Percentiles rank a stretch among this genome's conserved stretches.
These are phyloP conservation scores for Lactarius indigo DNA, from an alignment of 768 basidiomycete genomes.

Conservation along the genomic window DNA sequence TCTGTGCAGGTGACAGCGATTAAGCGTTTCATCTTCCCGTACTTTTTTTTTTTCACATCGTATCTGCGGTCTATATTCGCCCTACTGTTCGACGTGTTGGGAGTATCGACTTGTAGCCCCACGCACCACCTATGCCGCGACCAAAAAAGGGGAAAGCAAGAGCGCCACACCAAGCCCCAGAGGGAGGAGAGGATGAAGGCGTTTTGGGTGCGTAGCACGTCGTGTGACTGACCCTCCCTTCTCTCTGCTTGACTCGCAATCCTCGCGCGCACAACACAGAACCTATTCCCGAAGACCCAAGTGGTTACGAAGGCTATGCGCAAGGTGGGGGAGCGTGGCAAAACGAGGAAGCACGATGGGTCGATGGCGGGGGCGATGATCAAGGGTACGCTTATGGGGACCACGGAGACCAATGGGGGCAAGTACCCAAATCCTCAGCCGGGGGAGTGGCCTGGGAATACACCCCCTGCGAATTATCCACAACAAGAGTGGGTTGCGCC, in stretches of 20 bases:
- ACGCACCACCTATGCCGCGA: conserved; percentile 9
- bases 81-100: neutral
- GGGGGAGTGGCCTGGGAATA: neutral
- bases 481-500: conserved; percentile 4
- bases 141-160: conserved; percentile 25
- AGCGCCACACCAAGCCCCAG: conserved; percentile 9
- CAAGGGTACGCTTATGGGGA: conserved; percentile 7
- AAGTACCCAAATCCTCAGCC: conserved; percentile 10
- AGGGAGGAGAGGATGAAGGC: conserved; percentile 13
- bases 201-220: conserved; percentile 19
- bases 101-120: neutral
- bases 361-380: conserved; percentile 6
- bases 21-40: neutral
- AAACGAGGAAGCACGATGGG: neutral
- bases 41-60: neutral
- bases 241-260: conserved; percentile 3
- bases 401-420: conserved; percentile 1
- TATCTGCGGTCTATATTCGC: neutral
- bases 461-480: conserved; percentile 4
- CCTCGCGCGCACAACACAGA: conserved; percentile 6
- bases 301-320: conserved; percentile 4
- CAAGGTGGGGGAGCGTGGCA: conserved; percentile 4
- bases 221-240: conserved; percentile 5
- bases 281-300: conserved; percentile 22
- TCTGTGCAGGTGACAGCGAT: neutral